A percentile compares a stretch with the other conserved stretches of the same genome.
Conservation (phyloP, 768 basidiomycete species). For the Serpula lacrymans region DNA sequence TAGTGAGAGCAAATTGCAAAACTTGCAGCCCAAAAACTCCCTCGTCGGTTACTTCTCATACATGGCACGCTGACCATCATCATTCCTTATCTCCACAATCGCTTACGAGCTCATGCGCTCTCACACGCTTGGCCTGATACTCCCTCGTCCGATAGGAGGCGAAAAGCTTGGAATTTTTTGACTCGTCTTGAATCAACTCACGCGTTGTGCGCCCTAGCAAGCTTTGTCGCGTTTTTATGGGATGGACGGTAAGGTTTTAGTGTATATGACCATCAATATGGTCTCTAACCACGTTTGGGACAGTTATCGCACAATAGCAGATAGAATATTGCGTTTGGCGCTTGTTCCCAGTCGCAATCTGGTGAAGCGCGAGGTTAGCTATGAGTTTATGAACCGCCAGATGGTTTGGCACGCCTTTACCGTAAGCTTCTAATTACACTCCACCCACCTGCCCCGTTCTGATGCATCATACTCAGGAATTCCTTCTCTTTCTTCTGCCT, state of each 20-base stretch:
- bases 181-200: constrained; percentile 66
- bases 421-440: constrained; percentile 42
- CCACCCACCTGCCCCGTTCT: constrained; percentile 1
- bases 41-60: constrained; percentile 53
- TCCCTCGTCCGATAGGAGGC: constrained; percentile 71
- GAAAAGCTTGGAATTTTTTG: constrained; percentile 70
- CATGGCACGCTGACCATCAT: constrained; percentile 75
- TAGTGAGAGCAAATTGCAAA: constrained; percentile 10
- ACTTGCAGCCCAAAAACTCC: constrained; percentile 59
- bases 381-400: constrained; percentile 99
- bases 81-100: constrained; percentile 74
- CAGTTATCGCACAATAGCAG: constrained; percentile 84
- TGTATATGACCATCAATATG: constrained; percentile 1
- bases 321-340: constrained; percentile 71
- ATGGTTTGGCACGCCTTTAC: constrained; percentile 99
- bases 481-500: constrained; percentile 88
- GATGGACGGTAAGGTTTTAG: constrained; percentile 68
- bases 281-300: not conserved
- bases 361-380: constrained; percentile 82
- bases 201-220: constrained; percentile 59
- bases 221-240: constrained; percentile 81
- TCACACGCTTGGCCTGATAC: constrained; percentile 90
- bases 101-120: constrained; percentile 70
- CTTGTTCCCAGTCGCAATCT: constrained; percentile 70
- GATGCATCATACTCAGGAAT: constrained; percentile 60